A percentile compares a stretch with the other conserved stretches of the same genome.
Conservation (phyloP, 305 asterid genomes). For the Salvia sclarea region DNA sequence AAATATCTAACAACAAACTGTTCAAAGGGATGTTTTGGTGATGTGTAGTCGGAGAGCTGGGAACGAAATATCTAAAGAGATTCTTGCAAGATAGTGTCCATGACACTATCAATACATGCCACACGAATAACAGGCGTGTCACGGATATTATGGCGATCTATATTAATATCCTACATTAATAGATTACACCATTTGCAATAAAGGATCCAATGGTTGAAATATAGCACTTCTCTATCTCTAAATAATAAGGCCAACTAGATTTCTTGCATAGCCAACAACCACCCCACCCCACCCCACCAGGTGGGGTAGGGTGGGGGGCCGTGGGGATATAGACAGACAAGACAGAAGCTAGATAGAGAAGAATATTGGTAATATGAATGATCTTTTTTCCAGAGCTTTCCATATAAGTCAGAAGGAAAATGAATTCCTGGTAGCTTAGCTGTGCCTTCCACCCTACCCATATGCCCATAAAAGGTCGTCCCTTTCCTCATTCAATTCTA, state of each 20-base stretch:
- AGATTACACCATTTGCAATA: slow-evolving; percentile 3
- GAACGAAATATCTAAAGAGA: slow-evolving; percentile 8
- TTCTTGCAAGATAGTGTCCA: background rate
- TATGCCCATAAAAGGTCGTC: slow-evolving; percentile 68
- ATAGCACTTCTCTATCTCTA: slow-evolving; percentile 14
- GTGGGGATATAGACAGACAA: slow-evolving; percentile 33
- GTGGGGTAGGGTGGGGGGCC: background rate
- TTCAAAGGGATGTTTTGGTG: too few species aligned
- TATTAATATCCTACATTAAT: background rate
- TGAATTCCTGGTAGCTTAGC: slow-evolving; percentile 45
- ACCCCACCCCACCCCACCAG: background rate
- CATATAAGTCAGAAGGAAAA: slow-evolving; percentile 30
- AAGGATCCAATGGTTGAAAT: background rate
- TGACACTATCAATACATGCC: background rate
- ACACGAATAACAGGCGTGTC: background rate
- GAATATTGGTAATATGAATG: slow-evolving; percentile 35
- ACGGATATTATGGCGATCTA: background rate
- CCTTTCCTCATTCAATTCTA: slow-evolving; percentile 40
- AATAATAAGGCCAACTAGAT: slow-evolving; percentile 38
- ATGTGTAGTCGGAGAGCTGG: slow-evolving; percentile 23
- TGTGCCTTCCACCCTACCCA: slow-evolving; percentile 45
- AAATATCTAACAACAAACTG: slow-evolving; percentile 8
- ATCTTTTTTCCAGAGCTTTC: slow-evolving; percentile 45
- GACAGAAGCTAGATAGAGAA: slow-evolving; percentile 33
- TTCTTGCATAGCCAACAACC: slow-evolving; percentile 3